Evolutionary conservation across 2,329 filamentous ascomycete species (phyloP), one percentile per base, ranked within the genome.

Genomic region (Ceratocystis albifundus): DNA sequence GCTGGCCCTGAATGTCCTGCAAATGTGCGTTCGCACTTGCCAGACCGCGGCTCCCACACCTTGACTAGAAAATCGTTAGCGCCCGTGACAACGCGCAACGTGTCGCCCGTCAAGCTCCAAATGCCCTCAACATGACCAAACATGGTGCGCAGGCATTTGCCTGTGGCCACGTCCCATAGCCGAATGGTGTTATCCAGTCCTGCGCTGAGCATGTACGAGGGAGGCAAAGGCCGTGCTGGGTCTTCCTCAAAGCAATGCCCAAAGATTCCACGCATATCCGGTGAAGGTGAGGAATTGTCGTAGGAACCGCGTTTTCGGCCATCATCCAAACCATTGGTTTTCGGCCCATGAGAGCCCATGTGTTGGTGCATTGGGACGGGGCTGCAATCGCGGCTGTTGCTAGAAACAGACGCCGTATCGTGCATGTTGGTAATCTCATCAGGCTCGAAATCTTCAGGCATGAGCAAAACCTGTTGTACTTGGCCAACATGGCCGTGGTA

Each of bases 61-160:
- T 97, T 97, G 71, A 96, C 89, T 85, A 93, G 95, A 53, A 90
- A 87, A 76, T 99, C 94, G 74, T 97, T 91, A 10, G 90, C 89
- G 0, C 92, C 93, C 20, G 88, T 90, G 15, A 97, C 90, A 17
- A 96, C 85, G 10, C 94, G 85, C 22, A 97, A 78, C 0, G 88
- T 92, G 75, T 97, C 93, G 2, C 89, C 93, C 0, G 89, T 90
- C 2, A 99, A 80, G 4, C 89, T 88, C 94, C 94, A 99, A 22
- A 99, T 88, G 41, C 94, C 94, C 75, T 99, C 94, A 25, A 99
- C 84, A 72, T 99, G 94, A 0, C 94, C 94, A 74, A 97, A 99
- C 79, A 96, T 96, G 41, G 90, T 96, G 69, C 90, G 88, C 44
- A 96, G 81, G 72, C 90, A 96, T 69, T 85, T 84, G 46, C 90